Evolutionary conservation across 352 stramenopile genomes (phyloP), one percentile per base, ranked within the genome.

Genomic region (Phytophthora pistaciae): DNA sequence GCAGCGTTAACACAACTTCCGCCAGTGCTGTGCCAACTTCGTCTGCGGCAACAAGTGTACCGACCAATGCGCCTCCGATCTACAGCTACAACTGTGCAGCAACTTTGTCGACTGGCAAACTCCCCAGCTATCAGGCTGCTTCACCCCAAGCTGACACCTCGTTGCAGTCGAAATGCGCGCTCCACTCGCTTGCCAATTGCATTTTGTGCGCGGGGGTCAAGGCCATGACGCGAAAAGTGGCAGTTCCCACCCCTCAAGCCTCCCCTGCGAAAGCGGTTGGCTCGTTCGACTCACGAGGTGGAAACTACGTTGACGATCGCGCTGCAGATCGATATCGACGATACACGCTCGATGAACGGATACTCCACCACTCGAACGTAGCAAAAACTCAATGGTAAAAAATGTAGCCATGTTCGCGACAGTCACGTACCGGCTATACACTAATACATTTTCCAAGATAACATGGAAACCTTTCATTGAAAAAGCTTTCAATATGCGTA

Each of bases 161-260:
- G 25, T 25, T 14, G 13, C 65, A 68, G 25, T 23, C 40, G 21
- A 91, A 87, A 53, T 94, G 87, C 50, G 62, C 82, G 8, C 59
- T 78, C 1, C 87, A 94, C 53, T 68, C 74, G 21, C 80, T 94
- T 8, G 69, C 75, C n/a, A 94, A 92, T 58, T 94, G 87, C 36
- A 85, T 93, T 46, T 66, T 93, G 13, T 94, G 87, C 46, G 75
- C 79, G 18, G 80, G 78, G 10, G 58, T 69, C 14, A 82, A 80
- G 58, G 58, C 62, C 5, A 74, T 78, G 60, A 78, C 71, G 4
- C 60, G 66, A 25, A 78, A 78, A 48, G 59, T 56, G 33, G 25
- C 52, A 13, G 56, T 60, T 21, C 55, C 65, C 10, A 49, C 23
- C 16, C 53, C 60, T 10, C 56, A 78, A 42, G 40, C 60, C 0